A percentile compares a stretch with the other conserved stretches of the same genome.
Evolutionary conservation across 2,329 filamentous ascomycete species (phyloP).

Genomic region (Diaporthe amygdali): DNA sequence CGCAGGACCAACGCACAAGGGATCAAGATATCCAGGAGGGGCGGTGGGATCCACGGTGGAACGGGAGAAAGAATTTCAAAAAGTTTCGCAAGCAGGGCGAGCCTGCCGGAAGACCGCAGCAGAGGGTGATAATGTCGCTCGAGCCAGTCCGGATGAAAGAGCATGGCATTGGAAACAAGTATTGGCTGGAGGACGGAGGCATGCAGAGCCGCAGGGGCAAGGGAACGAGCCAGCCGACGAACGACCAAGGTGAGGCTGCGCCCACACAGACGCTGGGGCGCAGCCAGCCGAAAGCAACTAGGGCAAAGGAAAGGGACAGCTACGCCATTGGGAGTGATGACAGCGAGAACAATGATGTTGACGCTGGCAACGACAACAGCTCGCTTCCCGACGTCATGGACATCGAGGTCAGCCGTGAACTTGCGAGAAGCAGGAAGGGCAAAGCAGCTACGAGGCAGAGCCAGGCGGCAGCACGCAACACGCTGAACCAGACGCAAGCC

Average conservation of each 20-base stretch:
- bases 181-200: conserved; percentile 67
- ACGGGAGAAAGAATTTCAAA: conserved; percentile 96
- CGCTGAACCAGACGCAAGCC: conserved; percentile 34
- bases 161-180: conserved; percentile 76
- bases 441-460: conserved; percentile 37
- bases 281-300: background rate
- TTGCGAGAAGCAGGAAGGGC: conserved; percentile 36
- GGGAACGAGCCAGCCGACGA: conserved; percentile 25
- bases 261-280: background rate
- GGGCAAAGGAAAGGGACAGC: conserved; percentile 23
- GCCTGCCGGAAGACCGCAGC: conserved; percentile 27
- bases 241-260: background rate
- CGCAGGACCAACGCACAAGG: conserved; percentile 39
- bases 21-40: conserved; percentile 59
- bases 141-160: conserved; percentile 74
- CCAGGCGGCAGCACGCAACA: conserved; percentile 31
- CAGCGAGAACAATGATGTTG: conserved; percentile 38
- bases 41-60: conserved; percentile 89
- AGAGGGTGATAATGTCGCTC: conserved; percentile 69
- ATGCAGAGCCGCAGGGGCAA: conserved; percentile 37
- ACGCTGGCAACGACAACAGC: conserved; percentile 21
- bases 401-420: conserved; percentile 26
- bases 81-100: conserved; percentile 73
- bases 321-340: conserved; percentile 43
- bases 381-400: conserved; percentile 28